Percentiles rank a stretch among this genome's conserved stretches.
Evolutionary conservation across 352 stramenopile genomes (phyloP).

Genomic region (Thraustotheca clavata): DNA sequence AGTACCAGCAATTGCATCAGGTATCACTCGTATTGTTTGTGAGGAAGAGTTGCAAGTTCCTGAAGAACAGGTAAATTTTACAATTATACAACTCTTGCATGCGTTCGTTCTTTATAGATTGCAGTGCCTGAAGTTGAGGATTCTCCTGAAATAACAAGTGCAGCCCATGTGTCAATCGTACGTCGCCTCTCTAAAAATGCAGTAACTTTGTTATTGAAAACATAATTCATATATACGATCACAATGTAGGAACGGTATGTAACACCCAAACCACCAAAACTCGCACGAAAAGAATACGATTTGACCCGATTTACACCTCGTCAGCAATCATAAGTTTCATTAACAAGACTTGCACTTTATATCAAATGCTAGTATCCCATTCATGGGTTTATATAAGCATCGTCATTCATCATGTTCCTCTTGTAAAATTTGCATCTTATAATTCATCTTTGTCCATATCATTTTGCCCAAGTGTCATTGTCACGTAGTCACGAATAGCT

Average conservation of each 20-base stretch:
- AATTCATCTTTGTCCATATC: neutral
- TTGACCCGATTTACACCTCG: slow-evolving; percentile 4
- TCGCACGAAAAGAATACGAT: neutral
- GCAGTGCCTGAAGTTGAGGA: neutral
- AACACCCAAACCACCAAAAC: neutral
- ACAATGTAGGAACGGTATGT: too few relatives aligned
- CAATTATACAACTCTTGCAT: too few relatives aligned
- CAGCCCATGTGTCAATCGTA: neutral
- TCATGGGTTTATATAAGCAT: neutral
- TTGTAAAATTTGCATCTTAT: slow-evolving; percentile 2
- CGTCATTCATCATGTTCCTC: neutral
- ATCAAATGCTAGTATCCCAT: slow-evolving; percentile 2
- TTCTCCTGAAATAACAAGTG: neutral
- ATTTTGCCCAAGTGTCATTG: neutral
- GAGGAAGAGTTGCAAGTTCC: slow-evolving; percentile 18
- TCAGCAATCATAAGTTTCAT: neutral
- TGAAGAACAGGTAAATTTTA: neutral
- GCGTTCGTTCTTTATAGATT: neutral
- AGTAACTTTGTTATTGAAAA: too few relatives aligned
- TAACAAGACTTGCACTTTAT: neutral
- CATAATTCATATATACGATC: too few relatives aligned
- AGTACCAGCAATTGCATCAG: slow-evolving; percentile 4
- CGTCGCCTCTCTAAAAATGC: neutral
- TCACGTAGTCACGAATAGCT: neutral
- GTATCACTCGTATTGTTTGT: slow-evolving; percentile 16